These are phyloP conservation scores for Auricularia sp. DNA, from an alignment of 768 basidiomycete genomes.

Conservation along the genomic window DNA sequence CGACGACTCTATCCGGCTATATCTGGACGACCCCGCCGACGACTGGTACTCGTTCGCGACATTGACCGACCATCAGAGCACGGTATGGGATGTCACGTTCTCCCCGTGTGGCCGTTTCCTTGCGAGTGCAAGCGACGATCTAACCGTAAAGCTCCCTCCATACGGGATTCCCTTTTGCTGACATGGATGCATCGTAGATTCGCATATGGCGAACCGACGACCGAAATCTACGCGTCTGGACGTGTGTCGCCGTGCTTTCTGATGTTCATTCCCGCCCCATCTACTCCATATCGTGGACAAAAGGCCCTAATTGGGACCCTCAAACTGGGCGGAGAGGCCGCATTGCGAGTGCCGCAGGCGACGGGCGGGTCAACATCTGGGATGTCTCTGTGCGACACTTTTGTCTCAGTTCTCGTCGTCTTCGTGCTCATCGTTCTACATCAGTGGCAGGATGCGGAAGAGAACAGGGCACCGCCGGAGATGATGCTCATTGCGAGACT, in stretches of 20 bases:
- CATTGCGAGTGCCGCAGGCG: slow-evolving; percentile 77
- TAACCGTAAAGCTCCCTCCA: background rate
- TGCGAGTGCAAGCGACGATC: slow-evolving; percentile 29
- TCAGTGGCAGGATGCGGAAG: slow-evolving; percentile 2
- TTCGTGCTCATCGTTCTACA: background rate
- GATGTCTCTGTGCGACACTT: slow-evolving; percentile 45
- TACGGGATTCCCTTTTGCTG: slow-evolving; percentile 44
- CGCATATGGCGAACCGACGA: slow-evolving; percentile 73
- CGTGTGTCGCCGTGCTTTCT: slow-evolving; percentile 45
- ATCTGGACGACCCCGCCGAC: slow-evolving; percentile 84
- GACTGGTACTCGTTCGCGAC: slow-evolving; percentile 90
- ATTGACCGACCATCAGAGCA: slow-evolving; percentile 69
- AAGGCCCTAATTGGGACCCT: slow-evolving; percentile 16
- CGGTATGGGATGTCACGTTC: slow-evolving; percentile 85
- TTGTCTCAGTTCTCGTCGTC: background rate
- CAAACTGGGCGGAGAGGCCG: slow-evolving; percentile 48
- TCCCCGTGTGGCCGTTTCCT: slow-evolving; percentile 36
- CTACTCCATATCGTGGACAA: slow-evolving; percentile 68
- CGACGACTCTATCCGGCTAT: slow-evolving; percentile 91
- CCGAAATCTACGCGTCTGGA: slow-evolving; percentile 81
- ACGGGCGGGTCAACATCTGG: slow-evolving; percentile 78
- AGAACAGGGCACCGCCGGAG: slow-evolving; percentile 21
- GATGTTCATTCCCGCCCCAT: slow-evolving; percentile 59
- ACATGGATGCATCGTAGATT: slow-evolving; percentile 59
- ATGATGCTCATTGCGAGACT: slow-evolving; percentile 44